phyloP scores from a whole-genome alignment of 2,329 filamentous ascomycete species.

The Fusarium humuli region DNA sequence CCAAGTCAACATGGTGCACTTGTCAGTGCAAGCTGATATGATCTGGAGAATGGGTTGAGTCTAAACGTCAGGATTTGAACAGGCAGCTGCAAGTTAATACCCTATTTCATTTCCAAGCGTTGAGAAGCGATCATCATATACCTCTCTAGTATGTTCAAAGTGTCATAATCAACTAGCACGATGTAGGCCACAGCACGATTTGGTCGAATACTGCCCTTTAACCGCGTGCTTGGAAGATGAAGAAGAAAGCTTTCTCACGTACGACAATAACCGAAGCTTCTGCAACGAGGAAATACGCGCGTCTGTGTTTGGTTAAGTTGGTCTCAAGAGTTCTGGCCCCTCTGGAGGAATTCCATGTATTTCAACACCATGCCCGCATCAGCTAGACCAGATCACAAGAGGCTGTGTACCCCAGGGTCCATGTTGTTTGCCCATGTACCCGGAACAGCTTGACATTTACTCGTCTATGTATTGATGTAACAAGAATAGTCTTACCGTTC shows the following conservation, averaged over 20 bases:
- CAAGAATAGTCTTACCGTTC: background rate
- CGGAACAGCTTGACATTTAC: background rate
- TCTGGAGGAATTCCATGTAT: constrained; percentile 25
- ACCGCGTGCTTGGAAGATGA: background rate
- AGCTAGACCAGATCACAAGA: background rate
- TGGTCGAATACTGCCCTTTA: background rate
- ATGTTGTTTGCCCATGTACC: background rate
- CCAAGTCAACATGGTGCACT: background rate
- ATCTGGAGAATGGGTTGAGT: background rate
- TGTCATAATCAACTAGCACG: background rate
- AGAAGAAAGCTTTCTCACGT: background rate
- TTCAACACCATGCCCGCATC: constrained; percentile 10
- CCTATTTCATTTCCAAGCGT: background rate
- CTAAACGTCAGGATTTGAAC: background rate
- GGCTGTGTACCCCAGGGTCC: background rate
- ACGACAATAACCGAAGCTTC: background rate
- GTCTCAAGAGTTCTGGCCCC: constrained; percentile 30
- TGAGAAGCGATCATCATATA: background rate
- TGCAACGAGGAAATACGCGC: background rate
- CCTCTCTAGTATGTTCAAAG: background rate
- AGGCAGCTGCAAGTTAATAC: background rate
- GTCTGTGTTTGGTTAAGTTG: background rate
- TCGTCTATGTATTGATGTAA: background rate
- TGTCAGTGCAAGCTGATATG: background rate
- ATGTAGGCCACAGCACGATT: background rate